These are phyloP conservation scores for Panicum hallii DNA, from an alignment of 202 grass and related monocot genomes.

Conservation along the genomic window DNA sequence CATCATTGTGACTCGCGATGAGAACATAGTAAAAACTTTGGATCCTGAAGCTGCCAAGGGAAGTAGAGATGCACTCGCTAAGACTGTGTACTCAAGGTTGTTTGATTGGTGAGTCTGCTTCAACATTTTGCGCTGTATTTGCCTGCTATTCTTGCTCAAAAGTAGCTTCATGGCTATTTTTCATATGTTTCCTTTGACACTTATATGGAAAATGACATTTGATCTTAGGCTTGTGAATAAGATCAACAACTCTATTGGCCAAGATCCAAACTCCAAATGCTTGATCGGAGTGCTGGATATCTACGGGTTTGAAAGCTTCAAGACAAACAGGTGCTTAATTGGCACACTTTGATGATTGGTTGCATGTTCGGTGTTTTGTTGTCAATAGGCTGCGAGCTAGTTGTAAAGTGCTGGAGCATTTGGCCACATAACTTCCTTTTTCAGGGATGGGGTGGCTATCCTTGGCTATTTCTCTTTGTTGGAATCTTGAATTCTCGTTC, in stretches of 20 bases:
- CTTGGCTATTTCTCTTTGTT: conserved; percentile 17
- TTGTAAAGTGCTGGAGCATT: conserved; percentile 27
- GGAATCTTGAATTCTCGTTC: conserved; percentile 23
- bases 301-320: conserved; percentile 99
- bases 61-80: conserved; percentile 95
- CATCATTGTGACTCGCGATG: conserved; percentile 94
- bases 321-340: conserved; percentile 97
- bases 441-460: background rate
- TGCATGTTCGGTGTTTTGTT: conserved; percentile 39
- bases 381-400: conserved; percentile 3
- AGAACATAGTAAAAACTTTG: conserved; percentile 93
- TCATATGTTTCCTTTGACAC: conserved; percentile 42
- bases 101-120: conserved; percentile 84
- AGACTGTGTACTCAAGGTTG: conserved; percentile 87
- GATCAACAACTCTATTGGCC: conserved; percentile 96
- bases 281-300: conserved; percentile 98
- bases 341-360: conserved; percentile 66
- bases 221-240: conserved; percentile 89
- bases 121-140: conserved; percentile 10
- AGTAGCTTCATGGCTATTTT: conserved; percentile 17
- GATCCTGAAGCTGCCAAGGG: conserved; percentile 76
- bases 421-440: conserved; percentile 16
- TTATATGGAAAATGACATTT: conserved; percentile 47
- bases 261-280: conserved; percentile 95
- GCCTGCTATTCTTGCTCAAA: conserved; percentile 22